Evolutionary conservation across 208 protist genomes (phyloP).

Genomic region (Herpetomonas tarakana): DNA sequence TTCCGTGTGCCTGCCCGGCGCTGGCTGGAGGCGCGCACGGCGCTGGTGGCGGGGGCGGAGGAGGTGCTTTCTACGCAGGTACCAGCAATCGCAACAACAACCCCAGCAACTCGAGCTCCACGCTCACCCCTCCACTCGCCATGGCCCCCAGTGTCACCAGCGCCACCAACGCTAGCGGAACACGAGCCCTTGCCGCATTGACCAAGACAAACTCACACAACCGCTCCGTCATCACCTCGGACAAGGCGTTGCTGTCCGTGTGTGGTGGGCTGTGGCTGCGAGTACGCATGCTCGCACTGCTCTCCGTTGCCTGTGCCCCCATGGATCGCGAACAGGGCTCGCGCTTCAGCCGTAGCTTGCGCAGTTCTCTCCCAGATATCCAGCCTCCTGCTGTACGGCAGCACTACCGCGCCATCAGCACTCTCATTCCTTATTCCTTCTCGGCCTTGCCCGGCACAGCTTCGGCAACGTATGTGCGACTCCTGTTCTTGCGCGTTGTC

Average conservation of each 20-base stretch:
- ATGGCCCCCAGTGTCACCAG: too few species aligned
- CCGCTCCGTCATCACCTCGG: slow-evolving; percentile 7
- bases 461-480: slow-evolving; percentile 53
- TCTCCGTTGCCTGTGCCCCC: slow-evolving; percentile 27
- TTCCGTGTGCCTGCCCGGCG: slow-evolving; percentile 10
- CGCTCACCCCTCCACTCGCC: background rate
- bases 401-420: slow-evolving; percentile 25
- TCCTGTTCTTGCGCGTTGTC: slow-evolving; percentile 62
- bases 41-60: background rate
- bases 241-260: slow-evolving; percentile 22
- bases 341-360: slow-evolving; percentile 16
- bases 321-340: slow-evolving; percentile 18
- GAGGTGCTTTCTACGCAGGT: too few species aligned
- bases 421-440: slow-evolving; percentile 21
- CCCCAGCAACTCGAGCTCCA: background rate
- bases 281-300: slow-evolving; percentile 32
- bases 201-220: background rate
- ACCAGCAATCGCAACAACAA: too few species aligned
- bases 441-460: slow-evolving; percentile 32
- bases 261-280: slow-evolving; percentile 43
- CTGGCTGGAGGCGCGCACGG: slow-evolving; percentile 1
- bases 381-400: slow-evolving; percentile 15
- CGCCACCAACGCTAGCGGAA: too few species aligned
- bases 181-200: too few species aligned
- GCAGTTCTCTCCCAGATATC: slow-evolving; percentile 6